Base-by-base conservation (phyloP, 176 grass and related monocot species). In the Calamus simplicifolius region DNA sequence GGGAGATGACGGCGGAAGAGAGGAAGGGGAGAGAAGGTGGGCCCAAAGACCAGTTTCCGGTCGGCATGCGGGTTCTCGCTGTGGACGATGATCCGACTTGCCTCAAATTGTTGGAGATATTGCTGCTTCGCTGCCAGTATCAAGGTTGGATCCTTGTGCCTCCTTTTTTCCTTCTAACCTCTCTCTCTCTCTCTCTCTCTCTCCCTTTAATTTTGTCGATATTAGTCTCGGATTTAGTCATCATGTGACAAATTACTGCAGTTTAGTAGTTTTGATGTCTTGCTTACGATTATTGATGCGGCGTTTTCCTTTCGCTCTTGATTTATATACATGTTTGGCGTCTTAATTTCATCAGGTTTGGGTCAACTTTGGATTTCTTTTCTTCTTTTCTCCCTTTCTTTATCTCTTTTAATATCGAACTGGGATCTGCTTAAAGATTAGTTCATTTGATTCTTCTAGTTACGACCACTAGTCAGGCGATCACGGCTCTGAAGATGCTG, bases 31-130 rank as follows among this genome's bases (percentile, higher is more conserved):
- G 60, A 50, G 71, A 50, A 17, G 16, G 18, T 19, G 35, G 18
- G 17, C 13, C n/a, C 29, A 83, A 62, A n/a, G 73, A 78, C 4
- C 81, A 75, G 66, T 83, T 95, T 66, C 89, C 89, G 6, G 70
- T 78, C 25, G 90, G 82, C 18, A 89, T 89, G 85, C 80, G 83
- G 31, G 85, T 95, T 12, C 90, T 95, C n/a, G 79, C 86, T 16
- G 82, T 95, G 12, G 90, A 95, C 57, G 82, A 93, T 50, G 78
- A 83, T 62, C 72, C 67, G 1, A 67, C 81, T 25, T 95, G 90
- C 73, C 76, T 89, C 57, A 79, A 68, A 77, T 68, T 95, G 14
- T 72, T 89, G 14, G 76, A 86, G 70, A 76, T 52, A 15, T 61
- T 74, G 56, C 71, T 82, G 0, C 72, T 70, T 16, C 80, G 52